Evolutionary conservation across 352 stramenopile species (phyloP), one percentile per base, ranked within the genome.

Genomic region (Globisporangium spiculum): DNA sequence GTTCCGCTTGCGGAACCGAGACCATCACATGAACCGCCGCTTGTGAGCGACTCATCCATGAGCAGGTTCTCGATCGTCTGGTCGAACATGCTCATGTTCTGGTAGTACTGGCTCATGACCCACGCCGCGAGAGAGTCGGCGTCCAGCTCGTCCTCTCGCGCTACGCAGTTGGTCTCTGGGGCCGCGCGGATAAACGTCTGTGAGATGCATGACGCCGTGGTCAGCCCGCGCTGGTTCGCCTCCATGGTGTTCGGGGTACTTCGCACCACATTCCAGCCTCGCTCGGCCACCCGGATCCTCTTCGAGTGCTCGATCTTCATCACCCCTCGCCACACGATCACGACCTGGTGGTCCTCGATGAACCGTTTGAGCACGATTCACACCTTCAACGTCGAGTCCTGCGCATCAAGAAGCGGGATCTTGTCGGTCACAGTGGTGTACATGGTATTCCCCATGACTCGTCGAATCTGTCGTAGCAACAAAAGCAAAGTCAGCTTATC

Each of bases 11-110:
- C 14, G 20, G 41, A 48, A 16, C 41, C 41, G 6, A 48, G 41
- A 48, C 14, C 41, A n/a, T 14, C 14, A 14, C 41, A 48, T 7
- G 14, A 4, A 4, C n/a, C 20, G 8, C 16, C 50, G 6, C 50
- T 38, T 24, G 14, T 22, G n/a, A 60, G 5, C 26, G 27, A 38
- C 16, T 60, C 54, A 7, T 60, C 54, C 1, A 60, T 16, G 54
- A 60, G 54, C 12, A 60, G 20, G 27, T 41, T 60, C 16, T 60
- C 54, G 54, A 60, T 26, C 27, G 32, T 38, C 54, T 60, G 54
- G 54, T 32, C 10, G 54, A 60, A 6, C 26, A 38, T 59, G 26
- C 1, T 59, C 53, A 59, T 59, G 26, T 59, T 59, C 24, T 59
- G 2, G 53, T 59, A 20, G 26, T 14, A 59, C 53, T 59, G 53